Percentiles rank a stretch among this genome's conserved stretches.
phyloP scores from a whole-genome alignment of 352 stramenopile genomes.

The Globisporangium heterothallicum region DNA sequence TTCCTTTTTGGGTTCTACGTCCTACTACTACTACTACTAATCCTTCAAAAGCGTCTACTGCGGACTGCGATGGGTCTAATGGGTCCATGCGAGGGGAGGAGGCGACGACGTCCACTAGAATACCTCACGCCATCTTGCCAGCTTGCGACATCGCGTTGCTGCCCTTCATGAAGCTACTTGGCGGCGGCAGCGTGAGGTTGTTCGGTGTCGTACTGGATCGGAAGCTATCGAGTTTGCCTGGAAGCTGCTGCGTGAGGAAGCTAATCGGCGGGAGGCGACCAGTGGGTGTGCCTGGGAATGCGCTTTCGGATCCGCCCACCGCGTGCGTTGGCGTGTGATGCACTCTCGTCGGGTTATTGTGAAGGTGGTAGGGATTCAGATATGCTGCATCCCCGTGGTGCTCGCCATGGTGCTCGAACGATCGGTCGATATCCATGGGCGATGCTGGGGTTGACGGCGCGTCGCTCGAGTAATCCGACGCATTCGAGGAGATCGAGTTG shows the following conservation, averaged over 20 bases:
- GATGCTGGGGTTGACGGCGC: slow-evolving; percentile 24
- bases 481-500: slow-evolving; percentile 22
- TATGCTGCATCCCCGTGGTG: slow-evolving; percentile 6
- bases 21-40: too few species aligned
- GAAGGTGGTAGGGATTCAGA: slow-evolving; percentile 9
- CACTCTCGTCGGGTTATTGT: slow-evolving; percentile 7
- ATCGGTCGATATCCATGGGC: slow-evolving; percentile 24
- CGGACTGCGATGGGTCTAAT: too few species aligned
- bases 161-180: slow-evolving; percentile 48
- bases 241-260: slow-evolving; percentile 55
- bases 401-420: slow-evolving; percentile 11
- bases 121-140: slow-evolving; percentile 48
- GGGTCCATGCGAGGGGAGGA: too few species aligned
- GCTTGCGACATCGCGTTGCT: slow-evolving; percentile 25
- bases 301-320: background rate
- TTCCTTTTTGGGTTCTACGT: too few species aligned
- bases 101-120: too few species aligned
- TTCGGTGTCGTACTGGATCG: slow-evolving; percentile 30
- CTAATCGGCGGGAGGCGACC: slow-evolving; percentile 66
- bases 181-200: slow-evolving; percentile 29
- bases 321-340: background rate
- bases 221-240: slow-evolving; percentile 60
- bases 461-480: slow-evolving; percentile 30
- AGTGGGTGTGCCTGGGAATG: slow-evolving; percentile 20
- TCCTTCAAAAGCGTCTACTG: too few species aligned